Evolutionary conservation across 1,284 basidiomycete genomes (phyloP), one percentile per base, ranked within the genome.

Genomic region (Gomphus bonarii): DNA sequence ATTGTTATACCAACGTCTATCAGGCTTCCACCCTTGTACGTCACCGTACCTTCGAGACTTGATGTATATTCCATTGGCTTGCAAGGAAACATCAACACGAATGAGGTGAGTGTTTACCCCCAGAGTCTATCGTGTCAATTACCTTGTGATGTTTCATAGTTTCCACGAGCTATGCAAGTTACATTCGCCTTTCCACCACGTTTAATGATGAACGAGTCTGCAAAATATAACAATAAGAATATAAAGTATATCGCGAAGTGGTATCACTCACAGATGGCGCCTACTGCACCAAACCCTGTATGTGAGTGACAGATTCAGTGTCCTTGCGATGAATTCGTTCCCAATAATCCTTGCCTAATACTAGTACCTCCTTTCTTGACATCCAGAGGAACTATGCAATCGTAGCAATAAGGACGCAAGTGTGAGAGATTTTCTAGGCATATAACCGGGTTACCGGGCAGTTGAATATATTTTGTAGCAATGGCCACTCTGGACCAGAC

Each of bases 121-220:
- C 31, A 20, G 20, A 43, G 11, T 36, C 10, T 18, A 20, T 16
- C 4, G 33, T 5, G 28, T 12, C 28, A 63, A 69, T 53, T 53
- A 80, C 82, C 70, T 11, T 75, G 73, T 22, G 85, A 77, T 2
- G 76, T 70, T 25, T 78, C 74, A 64, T 81, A 87, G 63, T 91
- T 91, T 55, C 85, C 82, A 53, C 88, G 70, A 0, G 88, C 88
- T 4, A 90, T 82, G 11, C 76, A 83, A 0, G 87, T 90, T 10
- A 91, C 81, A n/a, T 78, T 71, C 1, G 79, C 83, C 33, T 74
- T 72, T 7, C 83, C 82, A 57, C 80, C 79, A 57, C 72, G 72
- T 63, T 84, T 76, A 35, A 90, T 73, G 30, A 88, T 73, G 53
- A 81, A 74, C 0, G 84, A 76, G 67, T 88, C 81, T 84, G 58